Percentiles rank a stretch among this genome's conserved stretches.
Evolutionary conservation across 164 flowering plant genomes (phyloP).

Genomic region (Cinnamomum chago): DNA sequence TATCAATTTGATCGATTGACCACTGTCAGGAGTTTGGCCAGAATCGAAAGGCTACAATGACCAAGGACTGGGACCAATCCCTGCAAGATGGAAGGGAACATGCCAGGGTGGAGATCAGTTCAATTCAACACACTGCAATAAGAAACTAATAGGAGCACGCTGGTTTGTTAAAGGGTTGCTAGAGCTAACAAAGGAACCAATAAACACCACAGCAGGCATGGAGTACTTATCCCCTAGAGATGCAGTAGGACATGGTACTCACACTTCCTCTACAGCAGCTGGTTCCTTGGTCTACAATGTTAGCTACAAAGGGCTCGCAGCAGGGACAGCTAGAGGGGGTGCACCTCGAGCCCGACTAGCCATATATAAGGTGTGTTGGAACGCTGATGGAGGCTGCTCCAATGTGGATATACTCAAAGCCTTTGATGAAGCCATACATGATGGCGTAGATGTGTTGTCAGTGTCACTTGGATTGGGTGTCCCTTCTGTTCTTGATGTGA

Average conservation of each 20-base stretch:
- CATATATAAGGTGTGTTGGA: constrained; percentile 11
- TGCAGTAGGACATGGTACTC: constrained; percentile 3
- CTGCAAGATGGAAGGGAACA: constrained; percentile 3
- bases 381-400: neutral
- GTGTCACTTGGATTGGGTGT: constrained; percentile 35
- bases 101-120: constrained; percentile 3
- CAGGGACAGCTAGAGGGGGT: constrained; percentile 12
- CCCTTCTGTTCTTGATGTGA: constrained; percentile 32
- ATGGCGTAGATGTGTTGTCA: constrained; percentile 20
- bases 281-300: neutral
- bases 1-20: neutral
- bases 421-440: constrained; percentile 6
- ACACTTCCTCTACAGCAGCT: constrained; percentile 8
- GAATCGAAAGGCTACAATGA: constrained; percentile 13
- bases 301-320: constrained; percentile 2
- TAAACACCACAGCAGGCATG: no score
- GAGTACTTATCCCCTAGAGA: constrained; percentile 9
- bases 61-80: constrained; percentile 9
- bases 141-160: constrained; percentile 5
- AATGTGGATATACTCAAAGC: constrained; percentile 3
- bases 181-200: constrained; percentile 6
- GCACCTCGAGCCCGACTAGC: constrained; percentile 5
- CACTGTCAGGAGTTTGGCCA: constrained; percentile 9
- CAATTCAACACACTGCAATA: constrained; percentile 9
- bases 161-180: constrained; percentile 1